These are phyloP conservation scores for Gossypium lobatum DNA, from an alignment of 441 rosid species.

Conservation along the genomic window DNA sequence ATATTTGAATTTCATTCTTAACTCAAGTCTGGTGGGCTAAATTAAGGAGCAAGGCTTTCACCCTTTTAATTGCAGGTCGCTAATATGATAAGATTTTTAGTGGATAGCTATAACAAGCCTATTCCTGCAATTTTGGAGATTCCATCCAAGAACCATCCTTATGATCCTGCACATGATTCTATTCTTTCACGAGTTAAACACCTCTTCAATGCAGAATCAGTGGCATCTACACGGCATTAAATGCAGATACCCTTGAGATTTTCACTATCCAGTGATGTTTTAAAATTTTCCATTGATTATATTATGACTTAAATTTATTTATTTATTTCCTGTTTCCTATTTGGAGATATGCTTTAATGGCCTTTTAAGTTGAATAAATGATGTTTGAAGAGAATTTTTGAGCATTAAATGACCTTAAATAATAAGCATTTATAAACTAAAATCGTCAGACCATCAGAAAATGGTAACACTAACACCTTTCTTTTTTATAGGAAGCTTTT, in stretches of 20 bases:
- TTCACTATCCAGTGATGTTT: not conserved
- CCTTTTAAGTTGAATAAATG: not conserved
- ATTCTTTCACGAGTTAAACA: slow-evolving; percentile 92
- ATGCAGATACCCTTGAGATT: not conserved
- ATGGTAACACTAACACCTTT: no score
- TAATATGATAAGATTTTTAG: slow-evolving; percentile 85
- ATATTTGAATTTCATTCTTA: not conserved
- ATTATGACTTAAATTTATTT: not conserved
- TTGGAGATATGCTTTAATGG: not conserved
- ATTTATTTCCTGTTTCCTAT: not conserved
- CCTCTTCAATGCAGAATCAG: slow-evolving; percentile 81
- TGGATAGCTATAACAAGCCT: slow-evolving; percentile 84
- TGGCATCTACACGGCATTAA: slow-evolving; percentile 66
- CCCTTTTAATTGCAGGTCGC: slow-evolving; percentile 57
- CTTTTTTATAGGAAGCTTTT: not conserved
- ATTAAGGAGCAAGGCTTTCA: not conserved
- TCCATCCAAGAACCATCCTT: slow-evolving; percentile 93
- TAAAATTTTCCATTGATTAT: not conserved
- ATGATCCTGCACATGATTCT: slow-evolving; percentile 86
- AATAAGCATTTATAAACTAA: no score
- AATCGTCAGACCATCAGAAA: no score
- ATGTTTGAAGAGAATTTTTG: not conserved
- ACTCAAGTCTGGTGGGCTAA: not conserved
- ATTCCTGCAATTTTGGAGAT: slow-evolving; percentile 92
- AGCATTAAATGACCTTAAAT: not conserved